These are phyloP conservation scores for Mucor mucedo DNA, from an alignment of 371 early-diverging fungal species.

Conservation along the genomic window DNA sequence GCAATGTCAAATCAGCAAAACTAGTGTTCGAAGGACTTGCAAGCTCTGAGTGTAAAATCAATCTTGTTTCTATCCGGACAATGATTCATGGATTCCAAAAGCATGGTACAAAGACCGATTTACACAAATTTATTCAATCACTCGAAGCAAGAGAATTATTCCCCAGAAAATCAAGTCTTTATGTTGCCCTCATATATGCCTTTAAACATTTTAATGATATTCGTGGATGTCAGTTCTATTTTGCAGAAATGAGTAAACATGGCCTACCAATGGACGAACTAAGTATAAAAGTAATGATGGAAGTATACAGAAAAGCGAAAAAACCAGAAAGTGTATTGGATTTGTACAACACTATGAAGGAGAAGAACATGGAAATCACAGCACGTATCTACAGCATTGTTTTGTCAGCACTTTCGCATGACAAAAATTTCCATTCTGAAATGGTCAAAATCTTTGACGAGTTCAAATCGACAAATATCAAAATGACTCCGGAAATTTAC, in stretches of 20 bases:
- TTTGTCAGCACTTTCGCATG: slow-evolving; percentile 13
- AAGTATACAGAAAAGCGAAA: slow-evolving; percentile 18
- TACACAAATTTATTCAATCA: slow-evolving; percentile 20
- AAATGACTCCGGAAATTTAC: slow-evolving; percentile 22
- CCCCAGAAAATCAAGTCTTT: slow-evolving; percentile 10
- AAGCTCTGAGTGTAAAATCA: background rate
- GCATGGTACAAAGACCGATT: slow-evolving; percentile 21
- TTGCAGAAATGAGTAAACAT: slow-evolving; percentile 19
- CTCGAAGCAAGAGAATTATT: slow-evolving; percentile 13
- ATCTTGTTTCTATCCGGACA: slow-evolving; percentile 27
- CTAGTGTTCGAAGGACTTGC: slow-evolving; percentile 40
- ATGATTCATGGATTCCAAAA: slow-evolving; percentile 33
- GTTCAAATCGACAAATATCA: slow-evolving; percentile 7
- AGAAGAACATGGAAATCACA: slow-evolving; percentile 31
- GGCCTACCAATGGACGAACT: slow-evolving; percentile 5
- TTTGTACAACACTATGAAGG: slow-evolving; percentile 47
- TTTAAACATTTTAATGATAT: slow-evolving; percentile 26
- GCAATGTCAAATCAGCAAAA: slow-evolving; percentile 36
- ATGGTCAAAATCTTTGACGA: slow-evolving; percentile 27
- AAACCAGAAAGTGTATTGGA: slow-evolving; percentile 25
- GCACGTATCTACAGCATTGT: slow-evolving; percentile 38
- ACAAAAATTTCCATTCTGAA: background rate
- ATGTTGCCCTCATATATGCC: slow-evolving; percentile 27
- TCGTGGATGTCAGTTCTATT: slow-evolving; percentile 14
- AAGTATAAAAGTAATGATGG: slow-evolving; percentile 33